phyloP scores from a whole-genome alignment of 2,329 filamentous ascomycete species.

The Emergomyces orientalis region DNA sequence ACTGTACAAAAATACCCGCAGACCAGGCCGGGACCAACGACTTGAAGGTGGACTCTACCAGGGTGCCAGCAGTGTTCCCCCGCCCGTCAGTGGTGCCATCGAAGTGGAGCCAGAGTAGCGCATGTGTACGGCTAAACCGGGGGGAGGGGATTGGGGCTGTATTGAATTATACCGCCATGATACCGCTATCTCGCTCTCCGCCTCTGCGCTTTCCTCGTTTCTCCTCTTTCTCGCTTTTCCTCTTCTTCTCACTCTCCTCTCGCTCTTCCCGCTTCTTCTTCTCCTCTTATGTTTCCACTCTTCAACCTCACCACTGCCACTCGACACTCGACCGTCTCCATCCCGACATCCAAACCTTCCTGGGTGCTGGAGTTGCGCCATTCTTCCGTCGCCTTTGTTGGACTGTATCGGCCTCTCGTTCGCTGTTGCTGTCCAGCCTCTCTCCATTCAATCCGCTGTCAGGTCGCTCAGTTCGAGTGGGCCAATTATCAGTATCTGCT shows the following conservation, averaged over 20 bases:
- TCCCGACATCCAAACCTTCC: neutral
- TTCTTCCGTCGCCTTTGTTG: neutral
- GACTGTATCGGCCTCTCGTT: neutral
- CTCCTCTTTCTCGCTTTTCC: conserved; percentile 6
- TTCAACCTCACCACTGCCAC: neutral
- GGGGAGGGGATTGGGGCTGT: neutral
- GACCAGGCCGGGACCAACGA: neutral
- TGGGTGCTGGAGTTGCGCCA: neutral
- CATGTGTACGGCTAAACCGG: neutral
- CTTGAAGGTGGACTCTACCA: neutral
- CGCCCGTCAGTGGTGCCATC: conserved; percentile 1
- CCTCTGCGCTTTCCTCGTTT: conserved; percentile 3
- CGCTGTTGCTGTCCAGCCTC: neutral
- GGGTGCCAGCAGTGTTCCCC: neutral
- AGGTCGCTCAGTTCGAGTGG: neutral
- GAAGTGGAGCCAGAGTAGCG: neutral
- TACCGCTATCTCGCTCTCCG: conserved; percentile 7
- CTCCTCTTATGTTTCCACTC: neutral
- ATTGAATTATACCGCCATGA: neutral
- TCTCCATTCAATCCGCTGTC: neutral
- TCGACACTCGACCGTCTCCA: neutral
- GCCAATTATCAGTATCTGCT: neutral
- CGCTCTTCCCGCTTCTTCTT: neutral
- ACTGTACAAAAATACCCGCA: neutral
- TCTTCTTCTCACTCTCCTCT: neutral